Base-by-base conservation (phyloP, 202 grass and related monocot genomes). In the Sporobolus alterniflorus region DNA sequence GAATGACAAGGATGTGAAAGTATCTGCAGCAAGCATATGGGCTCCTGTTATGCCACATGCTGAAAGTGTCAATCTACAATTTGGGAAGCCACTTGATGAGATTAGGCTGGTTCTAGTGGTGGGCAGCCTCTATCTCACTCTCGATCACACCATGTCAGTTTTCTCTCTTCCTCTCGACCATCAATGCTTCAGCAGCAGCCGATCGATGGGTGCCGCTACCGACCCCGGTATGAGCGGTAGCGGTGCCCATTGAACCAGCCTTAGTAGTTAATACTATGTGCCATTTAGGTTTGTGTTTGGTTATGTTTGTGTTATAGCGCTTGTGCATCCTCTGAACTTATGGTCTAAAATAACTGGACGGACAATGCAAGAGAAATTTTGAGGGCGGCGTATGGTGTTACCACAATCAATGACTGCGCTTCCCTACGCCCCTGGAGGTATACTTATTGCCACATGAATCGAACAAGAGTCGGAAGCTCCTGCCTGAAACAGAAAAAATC, bases 1-100 rank as follows among this genome's bases (percentile, higher is more conserved):
- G 96, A 94, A 96, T 82, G 84, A 96, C 82, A 82, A 70, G 68
- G 89, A 94, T 70, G 93, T 96, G 47, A 96, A 92, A 84, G 83
- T 99, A 70, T 94, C 96, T 30, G 96, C 93, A 6, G 96, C 96
- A 52, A 96, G 96, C 67, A 92, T 99, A 85, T 86, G 96, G 69
- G 96, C 96, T 76, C 91, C 96, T 76, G 88, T 93, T 42, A 92
- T 99, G 96, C 91, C 96, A 0, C 96, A 99, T 84, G 91, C 85
- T 32, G 96, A 96, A 87, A 94, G 91, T 78, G 86, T 99, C 56
- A 99, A 99, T 81, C 93, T 99, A 34, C 93, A 94, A 69, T 94
- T 99, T 90, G 91, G 92, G 54, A 94, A 96, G 52, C 83, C 96
- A 88, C 80, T 99, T 71, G 91, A 96, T 73, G 96, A 96, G 96